A percentile compares a stretch with the other conserved stretches of the same genome.
Evolutionary conservation across 106 monocot genomes (phyloP).

Genomic region (Hemerocallis citrina): DNA sequence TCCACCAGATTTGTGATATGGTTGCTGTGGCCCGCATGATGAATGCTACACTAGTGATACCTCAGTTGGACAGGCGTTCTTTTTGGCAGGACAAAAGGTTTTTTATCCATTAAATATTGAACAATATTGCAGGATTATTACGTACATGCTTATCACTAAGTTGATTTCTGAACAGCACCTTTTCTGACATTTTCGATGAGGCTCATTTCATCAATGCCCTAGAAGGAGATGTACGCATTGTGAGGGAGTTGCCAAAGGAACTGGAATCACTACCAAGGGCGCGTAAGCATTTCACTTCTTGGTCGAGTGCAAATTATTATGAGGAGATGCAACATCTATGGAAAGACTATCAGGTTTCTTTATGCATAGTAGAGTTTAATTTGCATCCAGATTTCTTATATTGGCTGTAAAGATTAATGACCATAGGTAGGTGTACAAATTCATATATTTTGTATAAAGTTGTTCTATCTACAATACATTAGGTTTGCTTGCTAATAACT

Average conservation of each 20-base stretch:
- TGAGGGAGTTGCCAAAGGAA: slow-evolving; percentile 58
- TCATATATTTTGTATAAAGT: no score
- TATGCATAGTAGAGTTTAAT: not conserved
- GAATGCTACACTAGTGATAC: slow-evolving; percentile 91
- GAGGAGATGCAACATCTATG: slow-evolving; percentile 53
- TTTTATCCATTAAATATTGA: slow-evolving; percentile 1
- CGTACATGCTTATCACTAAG: not conserved
- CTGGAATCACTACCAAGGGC: slow-evolving; percentile 64
- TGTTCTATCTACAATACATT: no score
- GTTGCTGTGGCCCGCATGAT: slow-evolving; percentile 89
- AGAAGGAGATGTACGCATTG: slow-evolving; percentile 61
- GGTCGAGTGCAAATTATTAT: slow-evolving; percentile 74
- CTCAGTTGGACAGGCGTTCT: slow-evolving; percentile 75
- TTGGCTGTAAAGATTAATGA: not conserved
- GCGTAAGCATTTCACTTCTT: slow-evolving; percentile 89
- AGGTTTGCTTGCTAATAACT: no score
- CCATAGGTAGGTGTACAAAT: not conserved
- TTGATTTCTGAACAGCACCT: slow-evolving; percentile 35
- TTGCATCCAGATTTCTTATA: not conserved
- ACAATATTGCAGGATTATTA: not conserved
- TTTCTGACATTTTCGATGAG: slow-evolving; percentile 91
- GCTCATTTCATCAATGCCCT: slow-evolving; percentile 70
- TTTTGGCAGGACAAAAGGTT: slow-evolving; percentile 97
- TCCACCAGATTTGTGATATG: slow-evolving; percentile 89
- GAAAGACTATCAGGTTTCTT: slow-evolving; percentile 68